phyloP scores from a whole-genome alignment of 495 filamentous ascomycete genomes.

The Pyrenula massariospora region DNA sequence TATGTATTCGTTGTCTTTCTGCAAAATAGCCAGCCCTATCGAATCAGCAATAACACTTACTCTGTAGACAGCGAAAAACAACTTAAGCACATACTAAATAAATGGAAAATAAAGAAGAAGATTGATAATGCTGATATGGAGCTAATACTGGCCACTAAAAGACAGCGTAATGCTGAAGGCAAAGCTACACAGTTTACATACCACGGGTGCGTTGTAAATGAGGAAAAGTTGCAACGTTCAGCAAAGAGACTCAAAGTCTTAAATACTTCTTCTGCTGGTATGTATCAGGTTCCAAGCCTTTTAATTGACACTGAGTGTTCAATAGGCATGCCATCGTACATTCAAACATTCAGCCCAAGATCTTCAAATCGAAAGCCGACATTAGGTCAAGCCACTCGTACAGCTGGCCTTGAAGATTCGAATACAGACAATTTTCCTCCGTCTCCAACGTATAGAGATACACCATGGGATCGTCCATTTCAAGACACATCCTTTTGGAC shows the following conservation, averaged over 20 bases:
- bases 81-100: background rate
- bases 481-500: no score
- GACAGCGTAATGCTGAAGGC: background rate
- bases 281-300: background rate
- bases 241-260: background rate
- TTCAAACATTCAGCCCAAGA: background rate
- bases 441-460: no score
- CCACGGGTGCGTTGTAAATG: background rate
- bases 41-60: background rate
- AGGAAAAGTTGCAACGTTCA: background rate
- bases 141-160: background rate
- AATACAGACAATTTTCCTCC: no score
- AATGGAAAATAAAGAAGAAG: background rate
- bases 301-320: background rate
- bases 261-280: background rate
- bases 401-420: background rate
- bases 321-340: background rate
- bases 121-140: background rate
- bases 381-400: background rate
- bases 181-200: background rate
- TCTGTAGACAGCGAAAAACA: background rate
- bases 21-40: background rate
- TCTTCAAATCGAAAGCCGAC: background rate
- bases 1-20: background rate
- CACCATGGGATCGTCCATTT: no score